Percentiles rank a stretch among this genome's conserved stretches.
Evolutionary conservation across 352 stramenopile species (phyloP).

Genomic region (Globisporangium megalacanthum): DNA sequence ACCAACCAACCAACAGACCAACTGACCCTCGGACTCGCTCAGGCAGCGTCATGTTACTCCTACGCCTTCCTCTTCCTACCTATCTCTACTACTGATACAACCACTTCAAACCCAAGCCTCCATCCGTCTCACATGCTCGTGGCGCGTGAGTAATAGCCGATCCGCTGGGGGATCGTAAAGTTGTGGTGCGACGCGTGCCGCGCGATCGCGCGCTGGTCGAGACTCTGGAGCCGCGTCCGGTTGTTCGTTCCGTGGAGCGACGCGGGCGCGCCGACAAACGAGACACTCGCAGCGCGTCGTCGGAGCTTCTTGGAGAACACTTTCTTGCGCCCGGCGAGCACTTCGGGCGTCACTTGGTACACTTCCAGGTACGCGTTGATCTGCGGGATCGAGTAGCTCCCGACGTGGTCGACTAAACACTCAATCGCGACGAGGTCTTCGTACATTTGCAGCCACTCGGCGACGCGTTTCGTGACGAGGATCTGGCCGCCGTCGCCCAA

Average conservation of each 20-base stretch:
- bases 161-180: conserved; percentile 11
- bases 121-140: conserved; percentile 8
- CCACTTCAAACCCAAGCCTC: too few species aligned
- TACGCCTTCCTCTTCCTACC: background rate
- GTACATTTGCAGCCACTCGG: conserved; percentile 38
- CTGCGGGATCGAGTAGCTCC: conserved; percentile 23
- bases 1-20: too few species aligned
- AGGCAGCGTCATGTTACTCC: background rate
- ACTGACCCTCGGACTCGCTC: background rate
- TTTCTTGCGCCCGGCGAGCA: conserved; percentile 8
- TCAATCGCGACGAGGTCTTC: conserved; percentile 6
- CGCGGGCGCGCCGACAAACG: conserved; percentile 6
- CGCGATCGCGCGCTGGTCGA: conserved; percentile 9
- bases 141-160: conserved; percentile 7
- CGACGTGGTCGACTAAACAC: background rate
- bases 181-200: conserved; percentile 8
- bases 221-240: conserved; percentile 4
- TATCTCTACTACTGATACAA: conserved; percentile 1
- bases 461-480: conserved; percentile 56
- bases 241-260: conserved; percentile 1
- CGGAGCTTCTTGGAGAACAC: conserved; percentile 10
- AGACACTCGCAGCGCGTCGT: conserved; percentile 5
- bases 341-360: conserved; percentile 30
- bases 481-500: conserved; percentile 65
- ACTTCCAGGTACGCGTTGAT: conserved; percentile 34